Percentiles rank a stretch among this genome's conserved stretches.
phyloP scores from a whole-genome alignment of 495 filamentous ascomycete species.

The Aspergillus sclerotiicarbonarius region DNA sequence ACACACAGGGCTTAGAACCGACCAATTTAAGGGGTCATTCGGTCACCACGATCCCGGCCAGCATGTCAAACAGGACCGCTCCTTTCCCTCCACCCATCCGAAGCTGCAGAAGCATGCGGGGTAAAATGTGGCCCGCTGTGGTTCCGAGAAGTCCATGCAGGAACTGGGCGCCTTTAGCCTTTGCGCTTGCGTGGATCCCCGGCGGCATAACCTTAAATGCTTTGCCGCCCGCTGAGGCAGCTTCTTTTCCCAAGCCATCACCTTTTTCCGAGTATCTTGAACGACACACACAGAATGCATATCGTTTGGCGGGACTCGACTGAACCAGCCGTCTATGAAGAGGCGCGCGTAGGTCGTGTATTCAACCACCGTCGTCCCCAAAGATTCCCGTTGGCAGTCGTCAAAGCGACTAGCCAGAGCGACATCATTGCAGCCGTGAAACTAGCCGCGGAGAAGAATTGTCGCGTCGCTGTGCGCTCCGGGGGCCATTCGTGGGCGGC shows the following conservation, averaged over 20 bases:
- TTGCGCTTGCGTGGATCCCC: background rate
- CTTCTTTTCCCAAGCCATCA: too few relatives aligned
- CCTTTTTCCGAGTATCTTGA: background rate
- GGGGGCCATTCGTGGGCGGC: slow-evolving; percentile 56
- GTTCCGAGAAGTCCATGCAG: background rate
- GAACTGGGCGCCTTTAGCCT: too few relatives aligned
- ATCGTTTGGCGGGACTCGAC: slow-evolving; percentile 12
- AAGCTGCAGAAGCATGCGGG: background rate
- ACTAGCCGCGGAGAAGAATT: slow-evolving; percentile 37
- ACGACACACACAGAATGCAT: slow-evolving; percentile 11
- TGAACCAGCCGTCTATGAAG: slow-evolving; percentile 25
- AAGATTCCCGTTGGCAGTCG: slow-evolving; percentile 45
- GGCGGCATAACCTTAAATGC: background rate
- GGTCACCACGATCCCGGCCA: background rate
- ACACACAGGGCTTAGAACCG: slow-evolving; percentile 36
- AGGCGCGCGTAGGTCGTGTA: slow-evolving; percentile 30
- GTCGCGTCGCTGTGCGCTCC: slow-evolving; percentile 47
- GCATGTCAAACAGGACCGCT: background rate
- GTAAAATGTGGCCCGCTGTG: background rate
- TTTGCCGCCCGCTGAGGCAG: too few relatives aligned
- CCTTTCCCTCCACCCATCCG: background rate
- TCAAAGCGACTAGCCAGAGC: slow-evolving; percentile 33
- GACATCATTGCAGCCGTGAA: slow-evolving; percentile 46
- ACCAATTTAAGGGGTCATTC: slow-evolving; percentile 36
- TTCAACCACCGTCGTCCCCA: slow-evolving; percentile 39